Conservation (phyloP, 2,329 filamentous ascomycete species). For the Penicillium sp. region DNA sequence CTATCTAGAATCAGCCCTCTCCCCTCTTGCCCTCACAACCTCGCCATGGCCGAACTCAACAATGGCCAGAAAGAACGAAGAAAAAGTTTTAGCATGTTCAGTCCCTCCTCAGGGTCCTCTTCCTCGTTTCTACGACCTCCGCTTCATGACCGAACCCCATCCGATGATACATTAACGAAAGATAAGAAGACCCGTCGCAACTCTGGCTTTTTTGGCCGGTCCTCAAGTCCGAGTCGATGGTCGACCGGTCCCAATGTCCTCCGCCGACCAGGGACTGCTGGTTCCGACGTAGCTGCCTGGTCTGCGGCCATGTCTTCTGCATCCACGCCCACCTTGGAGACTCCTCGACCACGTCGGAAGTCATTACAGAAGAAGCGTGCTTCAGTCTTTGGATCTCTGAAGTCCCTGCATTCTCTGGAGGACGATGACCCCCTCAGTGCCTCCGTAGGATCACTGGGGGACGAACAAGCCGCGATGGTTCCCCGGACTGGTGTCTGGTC, state of each 20-base stretch:
- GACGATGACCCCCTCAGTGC: conserved; percentile 58
- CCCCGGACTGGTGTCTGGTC: conserved; percentile 44
- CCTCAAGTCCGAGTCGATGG: conserved; percentile 32
- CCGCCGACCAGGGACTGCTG: conserved; percentile 34
- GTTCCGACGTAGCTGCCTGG: conserved; percentile 29
- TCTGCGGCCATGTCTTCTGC: conserved; percentile 28
- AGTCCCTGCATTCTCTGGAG: conserved; percentile 56
- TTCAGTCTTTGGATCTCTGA: conserved; percentile 65
- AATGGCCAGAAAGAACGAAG: conserved; percentile 39
- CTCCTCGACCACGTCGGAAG: conserved; percentile 43
- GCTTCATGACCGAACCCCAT: conserved; percentile 41
- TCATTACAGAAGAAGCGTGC: conserved; percentile 52
- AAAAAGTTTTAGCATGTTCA: conserved; percentile 41
- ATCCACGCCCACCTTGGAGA: conserved; percentile 30
- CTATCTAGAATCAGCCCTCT: background rate
- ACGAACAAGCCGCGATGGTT: conserved; percentile 48
- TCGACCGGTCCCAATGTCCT: conserved; percentile 28
- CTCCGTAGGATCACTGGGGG: conserved; percentile 54
- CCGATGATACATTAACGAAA: conserved; percentile 39
- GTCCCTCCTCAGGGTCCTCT: conserved; percentile 30
- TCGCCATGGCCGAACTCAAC: conserved; percentile 37
- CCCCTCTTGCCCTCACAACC: background rate
- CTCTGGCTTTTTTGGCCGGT: conserved; percentile 43
- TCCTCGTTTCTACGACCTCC: conserved; percentile 23
- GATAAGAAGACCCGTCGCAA: conserved; percentile 43